phyloP scores from a whole-genome alignment of 179 eudicot species.

The Beta lomatogona region DNA sequence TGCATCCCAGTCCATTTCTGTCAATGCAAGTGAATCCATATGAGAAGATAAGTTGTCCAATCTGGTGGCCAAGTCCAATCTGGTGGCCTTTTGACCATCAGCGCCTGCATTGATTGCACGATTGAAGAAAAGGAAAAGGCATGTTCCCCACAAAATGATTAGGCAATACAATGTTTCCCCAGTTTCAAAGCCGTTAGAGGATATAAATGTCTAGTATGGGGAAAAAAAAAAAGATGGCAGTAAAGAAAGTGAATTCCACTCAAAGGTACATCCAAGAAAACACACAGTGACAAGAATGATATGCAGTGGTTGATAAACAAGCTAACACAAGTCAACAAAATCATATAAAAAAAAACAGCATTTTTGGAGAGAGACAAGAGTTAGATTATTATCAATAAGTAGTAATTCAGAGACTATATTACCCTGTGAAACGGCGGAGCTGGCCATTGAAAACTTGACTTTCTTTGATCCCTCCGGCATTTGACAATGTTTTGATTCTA shows the following conservation, averaged over 20 bases:
- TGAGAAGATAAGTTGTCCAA: constrained; percentile 63
- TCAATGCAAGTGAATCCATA: constrained; percentile 84
- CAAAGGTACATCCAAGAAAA: background rate
- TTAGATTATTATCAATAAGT: background rate
- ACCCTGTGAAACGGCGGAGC: constrained; percentile 54
- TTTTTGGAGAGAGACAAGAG: background rate
- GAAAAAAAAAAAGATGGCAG: background rate
- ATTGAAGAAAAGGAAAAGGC: constrained; percentile 38
- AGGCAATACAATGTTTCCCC: background rate
- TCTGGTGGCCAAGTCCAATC: constrained; percentile 50
- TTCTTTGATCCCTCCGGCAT: constrained; percentile 57
- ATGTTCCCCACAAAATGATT: constrained; percentile 21
- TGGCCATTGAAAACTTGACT: constrained; percentile 63
- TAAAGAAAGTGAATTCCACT: background rate
- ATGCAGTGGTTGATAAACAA: background rate
- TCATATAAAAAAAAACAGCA: background rate
- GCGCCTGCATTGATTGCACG: constrained; percentile 66
- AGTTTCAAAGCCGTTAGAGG: background rate
- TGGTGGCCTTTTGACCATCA: constrained; percentile 53
- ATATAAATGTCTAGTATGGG: background rate
- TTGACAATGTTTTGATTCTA: constrained; percentile 40
- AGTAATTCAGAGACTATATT: constrained; percentile 15
- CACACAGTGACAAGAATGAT: background rate
- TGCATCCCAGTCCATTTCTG: constrained; percentile 76
- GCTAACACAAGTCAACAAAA: background rate